phyloP scores from a whole-genome alignment of 1,284 basidiomycete genomes.

The Irpex sp. region DNA sequence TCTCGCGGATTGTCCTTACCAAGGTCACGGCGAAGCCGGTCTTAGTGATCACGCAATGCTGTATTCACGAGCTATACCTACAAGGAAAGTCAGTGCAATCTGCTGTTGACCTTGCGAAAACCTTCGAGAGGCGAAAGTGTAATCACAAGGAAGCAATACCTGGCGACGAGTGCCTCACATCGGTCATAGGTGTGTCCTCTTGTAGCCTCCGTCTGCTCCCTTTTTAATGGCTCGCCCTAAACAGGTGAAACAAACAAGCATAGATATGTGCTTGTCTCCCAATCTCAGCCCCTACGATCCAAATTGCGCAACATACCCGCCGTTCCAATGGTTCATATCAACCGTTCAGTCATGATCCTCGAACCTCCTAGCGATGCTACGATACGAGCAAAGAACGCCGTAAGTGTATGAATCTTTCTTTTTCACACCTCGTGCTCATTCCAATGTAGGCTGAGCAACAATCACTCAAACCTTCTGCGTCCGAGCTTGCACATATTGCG shows the following conservation, averaged over 20 bases:
- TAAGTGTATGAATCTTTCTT: conserved; percentile 30
- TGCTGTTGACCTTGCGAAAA: conserved; percentile 86
- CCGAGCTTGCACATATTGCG: conserved; percentile 41
- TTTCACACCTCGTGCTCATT: neutral
- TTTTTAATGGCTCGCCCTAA: neutral
- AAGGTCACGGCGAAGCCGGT: conserved; percentile 35
- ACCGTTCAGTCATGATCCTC: conserved; percentile 86
- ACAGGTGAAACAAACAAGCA: conserved; percentile 87
- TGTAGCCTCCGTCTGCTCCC: neutral
- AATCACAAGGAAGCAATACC: conserved; percentile 86
- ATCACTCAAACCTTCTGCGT: conserved; percentile 42
- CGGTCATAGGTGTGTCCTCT: conserved; percentile 70
- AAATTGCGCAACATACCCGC: conserved; percentile 72
- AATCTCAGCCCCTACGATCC: conserved; percentile 66
- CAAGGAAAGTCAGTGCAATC: conserved; percentile 69
- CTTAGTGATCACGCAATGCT: conserved; percentile 96
- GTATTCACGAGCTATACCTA: conserved; percentile 86
- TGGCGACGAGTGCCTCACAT: conserved; percentile 80
- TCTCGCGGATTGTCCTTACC: conserved; percentile 9
- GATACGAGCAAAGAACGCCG: conserved; percentile 61
- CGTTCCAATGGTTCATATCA: conserved; percentile 85
- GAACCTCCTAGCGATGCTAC: conserved; percentile 84
- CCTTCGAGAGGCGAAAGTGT: conserved; percentile 90
- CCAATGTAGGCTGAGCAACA: conserved; percentile 50
- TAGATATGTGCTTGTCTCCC: conserved; percentile 83